Evolutionary conservation across 345 rosid genomes (phyloP).

Genomic region (Tarenaya hassleriana): DNA sequence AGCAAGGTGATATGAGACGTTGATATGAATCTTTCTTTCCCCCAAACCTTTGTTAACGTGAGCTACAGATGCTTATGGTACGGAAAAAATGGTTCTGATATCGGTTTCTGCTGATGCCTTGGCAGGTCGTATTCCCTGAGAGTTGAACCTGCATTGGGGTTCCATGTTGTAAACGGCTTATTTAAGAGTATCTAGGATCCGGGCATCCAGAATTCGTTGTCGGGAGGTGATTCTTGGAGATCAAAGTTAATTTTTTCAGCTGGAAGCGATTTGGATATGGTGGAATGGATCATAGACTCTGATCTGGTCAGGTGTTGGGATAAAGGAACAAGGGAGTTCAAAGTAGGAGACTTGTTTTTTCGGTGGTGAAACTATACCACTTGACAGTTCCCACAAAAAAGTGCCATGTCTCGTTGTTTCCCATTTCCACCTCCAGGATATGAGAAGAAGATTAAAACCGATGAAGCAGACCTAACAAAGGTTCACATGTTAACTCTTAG

Average conservation of each 20-base stretch:
- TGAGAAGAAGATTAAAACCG: conserved; percentile 64
- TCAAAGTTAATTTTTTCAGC: conserved; percentile 32
- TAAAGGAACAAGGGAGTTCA: conserved; percentile 34
- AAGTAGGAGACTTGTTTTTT: conserved; percentile 12
- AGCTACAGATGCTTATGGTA: conserved; percentile 23
- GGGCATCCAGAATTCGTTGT: conserved; percentile 18
- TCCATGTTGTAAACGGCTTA: conserved; percentile 21
- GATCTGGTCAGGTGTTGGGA: conserved; percentile 54
- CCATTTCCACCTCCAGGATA: conserved; percentile 98
- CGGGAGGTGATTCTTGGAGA: no score
- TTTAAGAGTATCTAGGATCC: conserved; percentile 14
- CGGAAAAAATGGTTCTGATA: conserved; percentile 22
- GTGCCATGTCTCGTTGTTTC: conserved; percentile 99
- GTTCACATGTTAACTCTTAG: conserved; percentile 54
- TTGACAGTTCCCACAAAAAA: conserved; percentile 24
- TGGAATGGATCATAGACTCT: conserved; percentile 48
- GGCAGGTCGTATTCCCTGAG: conserved; percentile 20
- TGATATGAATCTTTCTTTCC: conserved; percentile 14
- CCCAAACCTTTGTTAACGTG: conserved; percentile 11
- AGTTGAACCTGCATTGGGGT: background rate
- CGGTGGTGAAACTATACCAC: conserved; percentile 30
- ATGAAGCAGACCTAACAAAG: conserved; percentile 60
- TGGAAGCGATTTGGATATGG: conserved; percentile 50
- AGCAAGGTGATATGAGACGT: conserved; percentile 22
- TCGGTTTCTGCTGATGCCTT: conserved; percentile 24